Evolutionary conservation across 2,329 filamentous ascomycete genomes (phyloP).

Genomic region (Claviceps monticola): DNA sequence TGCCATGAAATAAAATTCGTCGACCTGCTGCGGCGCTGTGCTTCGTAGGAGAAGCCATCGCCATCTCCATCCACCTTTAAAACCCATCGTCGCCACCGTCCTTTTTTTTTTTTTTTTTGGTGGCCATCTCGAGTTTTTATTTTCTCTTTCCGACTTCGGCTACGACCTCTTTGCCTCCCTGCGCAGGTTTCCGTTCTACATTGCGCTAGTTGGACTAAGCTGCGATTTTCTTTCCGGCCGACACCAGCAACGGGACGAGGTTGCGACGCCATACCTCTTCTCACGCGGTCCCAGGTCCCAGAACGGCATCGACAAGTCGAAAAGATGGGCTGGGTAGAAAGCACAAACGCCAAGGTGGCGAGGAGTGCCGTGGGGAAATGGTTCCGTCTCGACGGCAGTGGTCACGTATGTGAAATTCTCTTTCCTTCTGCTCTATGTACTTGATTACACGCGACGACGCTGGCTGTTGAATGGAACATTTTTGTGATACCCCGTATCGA

Average conservation of each 20-base stretch:
- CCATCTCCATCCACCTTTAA: slow-evolving; percentile 1
- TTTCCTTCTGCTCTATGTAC: background rate
- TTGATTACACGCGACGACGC: background rate
- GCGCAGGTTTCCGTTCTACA: background rate
- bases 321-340: slow-evolving; percentile 35
- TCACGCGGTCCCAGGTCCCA: background rate
- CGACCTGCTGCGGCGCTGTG: background rate
- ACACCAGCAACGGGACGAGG: background rate
- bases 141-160: background rate
- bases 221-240: background rate
- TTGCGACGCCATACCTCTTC: background rate
- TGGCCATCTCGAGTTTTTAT: too few species aligned
- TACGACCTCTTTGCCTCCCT: background rate
- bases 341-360: slow-evolving; percentile 44
- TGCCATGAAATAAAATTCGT: background rate
- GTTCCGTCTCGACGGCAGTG: slow-evolving; percentile 71
- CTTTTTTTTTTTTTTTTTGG: background rate
- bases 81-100: slow-evolving; percentile 1
- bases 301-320: background rate
- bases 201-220: background rate
- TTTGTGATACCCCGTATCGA: background rate
- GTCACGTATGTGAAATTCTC: slow-evolving; percentile 50
- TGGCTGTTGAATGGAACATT: background rate
- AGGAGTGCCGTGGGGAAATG: slow-evolving; percentile 51
- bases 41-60: background rate